Evolutionary conservation across 768 basidiomycete species (phyloP), one percentile per base, ranked within the genome.

Genomic region (Suillus lakei): DNA sequence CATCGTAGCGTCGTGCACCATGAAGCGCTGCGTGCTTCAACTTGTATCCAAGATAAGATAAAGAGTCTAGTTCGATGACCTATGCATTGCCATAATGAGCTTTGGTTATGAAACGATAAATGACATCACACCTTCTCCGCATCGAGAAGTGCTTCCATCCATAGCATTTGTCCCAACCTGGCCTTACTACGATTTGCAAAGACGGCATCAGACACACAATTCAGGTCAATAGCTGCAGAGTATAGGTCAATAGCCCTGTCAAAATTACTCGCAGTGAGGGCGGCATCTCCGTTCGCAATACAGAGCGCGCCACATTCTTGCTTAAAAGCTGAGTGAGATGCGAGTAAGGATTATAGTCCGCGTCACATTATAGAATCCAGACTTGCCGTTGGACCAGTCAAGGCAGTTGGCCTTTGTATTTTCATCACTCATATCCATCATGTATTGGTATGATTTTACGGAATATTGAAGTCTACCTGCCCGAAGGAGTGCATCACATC

Each of bases 171-270:
- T 1, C 21, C 43, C 43, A 21, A 10, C 43, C 9, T 44, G 21
- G 43, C 44, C 44, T 46, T 12, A 5, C n/a, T 46, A 2, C n/a
- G 10, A 5, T 46, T 46, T 46, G n/a, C n/a, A n/a, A 46, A 46
- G n/a, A 23, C 2, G 5, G 0, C 5, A n/a, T 46, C n/a, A 10
- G 4, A n/a, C n/a, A n/a, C 2, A 46, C 1, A n/a, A 5, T 4
- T 5, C 4, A n/a, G 10, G 44, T 46, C 10, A 10, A 46, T 46
- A 10, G 6, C 44, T 12, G 10, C n/a, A 9, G n/a, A 46, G 44
- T 12, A 46, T n/a, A 46, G 4, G 44, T n/a, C 4, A n/a, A 46
- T 46, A 5, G 44, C 44, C 4, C 44, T 23, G n/a, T 46, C n/a
- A 23, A 4, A 46, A n/a, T 46, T 10, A n/a, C 12, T n/a, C 13